Conservation (phyloP, 352 stramenopile genomes). For the Phytophthora sansomeana region DNA sequence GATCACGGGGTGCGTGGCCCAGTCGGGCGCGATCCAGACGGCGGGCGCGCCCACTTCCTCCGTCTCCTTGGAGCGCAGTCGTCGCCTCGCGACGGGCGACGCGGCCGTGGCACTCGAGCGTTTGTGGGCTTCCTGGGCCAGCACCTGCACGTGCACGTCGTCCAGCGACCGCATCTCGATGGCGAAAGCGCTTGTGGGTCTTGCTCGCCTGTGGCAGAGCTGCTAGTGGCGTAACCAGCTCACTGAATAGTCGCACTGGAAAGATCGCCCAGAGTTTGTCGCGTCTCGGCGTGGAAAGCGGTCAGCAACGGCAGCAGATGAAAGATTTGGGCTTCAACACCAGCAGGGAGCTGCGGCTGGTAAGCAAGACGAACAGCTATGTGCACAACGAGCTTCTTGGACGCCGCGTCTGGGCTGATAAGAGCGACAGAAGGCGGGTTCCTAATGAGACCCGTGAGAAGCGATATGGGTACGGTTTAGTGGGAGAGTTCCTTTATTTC, state of each 20-base stretch:
- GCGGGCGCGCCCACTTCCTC: slow-evolving; percentile 48
- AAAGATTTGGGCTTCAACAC: not conserved
- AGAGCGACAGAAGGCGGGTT: slow-evolving; percentile 11
- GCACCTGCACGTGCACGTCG: slow-evolving; percentile 22
- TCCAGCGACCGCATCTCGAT: slow-evolving; percentile 18
- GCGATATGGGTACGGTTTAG: not conserved
- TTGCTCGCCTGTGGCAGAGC: slow-evolving; percentile 1
- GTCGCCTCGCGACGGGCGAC: slow-evolving; percentile 16
- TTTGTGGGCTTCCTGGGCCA: slow-evolving; percentile 5
- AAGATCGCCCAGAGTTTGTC: slow-evolving; percentile 28
- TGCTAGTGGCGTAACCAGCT: too few species aligned
- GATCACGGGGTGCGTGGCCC: slow-evolving; percentile 76
- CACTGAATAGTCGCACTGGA: slow-evolving; percentile 29
- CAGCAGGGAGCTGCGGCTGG: not conserved
- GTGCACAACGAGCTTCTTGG: not conserved
- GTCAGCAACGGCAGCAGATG: not conserved
- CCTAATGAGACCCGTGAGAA: not conserved
- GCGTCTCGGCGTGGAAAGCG: slow-evolving; percentile 16
- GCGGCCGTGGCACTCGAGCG: slow-evolving; percentile 1
- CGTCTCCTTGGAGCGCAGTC: slow-evolving; percentile 22
- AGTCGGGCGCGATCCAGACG: slow-evolving; percentile 81
- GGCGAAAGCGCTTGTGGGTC: slow-evolving; percentile 6
- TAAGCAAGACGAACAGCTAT: too few species aligned
- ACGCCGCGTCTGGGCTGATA: slow-evolving; percentile 9
- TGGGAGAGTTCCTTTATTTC: not conserved